phyloP scores from a whole-genome alignment of 1,284 basidiomycete genomes.

The Cystobasidium sp. region DNA sequence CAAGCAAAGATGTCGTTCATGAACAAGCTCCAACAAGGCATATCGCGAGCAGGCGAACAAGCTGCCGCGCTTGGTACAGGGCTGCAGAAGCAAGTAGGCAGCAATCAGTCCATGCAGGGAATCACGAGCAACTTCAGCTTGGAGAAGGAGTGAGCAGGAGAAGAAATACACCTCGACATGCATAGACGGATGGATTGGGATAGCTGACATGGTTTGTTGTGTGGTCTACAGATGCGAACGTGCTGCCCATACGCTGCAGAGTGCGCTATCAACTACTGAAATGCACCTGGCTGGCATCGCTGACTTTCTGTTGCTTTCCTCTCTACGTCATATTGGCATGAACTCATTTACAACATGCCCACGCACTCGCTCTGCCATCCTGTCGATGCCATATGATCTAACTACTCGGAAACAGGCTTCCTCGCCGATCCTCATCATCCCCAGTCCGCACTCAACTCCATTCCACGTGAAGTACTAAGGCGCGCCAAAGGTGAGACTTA shows the following conservation, averaged over 20 bases:
- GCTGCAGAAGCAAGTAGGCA: conserved; percentile 24
- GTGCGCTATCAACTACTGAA: conserved; percentile 72
- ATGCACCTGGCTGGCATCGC: not conserved
- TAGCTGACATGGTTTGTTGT: not conserved
- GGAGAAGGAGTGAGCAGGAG: conserved; percentile 49
- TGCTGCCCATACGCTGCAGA: conserved; percentile 87
- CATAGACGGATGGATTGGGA: not conserved
- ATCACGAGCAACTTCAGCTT: conserved; percentile 82
- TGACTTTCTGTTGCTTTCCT: conserved; percentile 52
- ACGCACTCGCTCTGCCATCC: not conserved
- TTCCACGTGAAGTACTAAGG: conserved; percentile 91
- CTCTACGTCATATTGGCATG: not conserved
- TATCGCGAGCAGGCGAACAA: conserved; percentile 26
- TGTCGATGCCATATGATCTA: not conserved
- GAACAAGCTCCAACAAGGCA: conserved; percentile 36
- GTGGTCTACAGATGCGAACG: conserved; percentile 78
- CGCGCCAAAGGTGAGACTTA: conserved; percentile 73
- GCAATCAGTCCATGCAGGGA: conserved; percentile 62
- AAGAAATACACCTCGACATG: not conserved
- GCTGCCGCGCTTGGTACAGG: conserved; percentile 17
- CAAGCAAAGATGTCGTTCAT: conserved; percentile 27
- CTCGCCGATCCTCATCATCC: conserved; percentile 86
- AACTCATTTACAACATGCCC: not conserved
- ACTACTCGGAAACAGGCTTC: conserved; percentile 6
- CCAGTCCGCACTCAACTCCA: conserved; percentile 88